A percentile compares a stretch with the other conserved stretches of the same genome.
Conservation (phyloP, 441 rosid species). For the Erodium trifolium region DNA sequence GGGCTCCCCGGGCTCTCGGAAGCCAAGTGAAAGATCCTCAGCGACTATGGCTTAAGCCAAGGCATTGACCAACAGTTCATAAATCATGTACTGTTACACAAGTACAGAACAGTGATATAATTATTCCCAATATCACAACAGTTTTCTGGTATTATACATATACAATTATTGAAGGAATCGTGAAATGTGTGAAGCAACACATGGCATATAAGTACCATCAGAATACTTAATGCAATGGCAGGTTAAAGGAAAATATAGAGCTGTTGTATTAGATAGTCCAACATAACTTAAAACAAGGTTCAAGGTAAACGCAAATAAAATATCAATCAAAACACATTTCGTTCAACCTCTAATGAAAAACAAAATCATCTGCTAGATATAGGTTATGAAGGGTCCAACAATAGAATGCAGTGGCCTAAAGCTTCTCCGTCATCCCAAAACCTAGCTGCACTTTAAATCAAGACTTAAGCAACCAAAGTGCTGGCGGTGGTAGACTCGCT, state of each 20-base stretch:
- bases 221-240: background rate
- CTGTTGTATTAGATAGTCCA: background rate
- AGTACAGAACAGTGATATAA: too few relatives aligned
- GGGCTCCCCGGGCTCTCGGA: too few relatives aligned
- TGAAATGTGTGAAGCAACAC: background rate
- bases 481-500: conserved; percentile 86
- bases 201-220: background rate
- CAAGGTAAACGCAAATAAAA: background rate
- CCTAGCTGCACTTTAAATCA: background rate
- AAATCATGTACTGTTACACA: too few relatives aligned
- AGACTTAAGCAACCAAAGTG: conserved; percentile 61
- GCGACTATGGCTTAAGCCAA: too few relatives aligned
- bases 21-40: too few relatives aligned
- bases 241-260: background rate
- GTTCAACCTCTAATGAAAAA: background rate
- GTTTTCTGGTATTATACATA: too few relatives aligned
- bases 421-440: background rate
- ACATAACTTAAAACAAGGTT: background rate
- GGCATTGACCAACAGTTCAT: too few relatives aligned
- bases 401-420: background rate
- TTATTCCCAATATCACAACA: too few relatives aligned
- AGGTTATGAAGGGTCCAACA: background rate
- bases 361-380: background rate
- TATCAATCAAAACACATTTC: background rate
- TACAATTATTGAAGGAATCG: too few relatives aligned